A percentile compares a stretch with the other conserved stretches of the same genome.
Evolutionary conservation across 2,329 filamentous ascomycete species (phyloP).

Genomic region (Bipolaris zeicola): DNA sequence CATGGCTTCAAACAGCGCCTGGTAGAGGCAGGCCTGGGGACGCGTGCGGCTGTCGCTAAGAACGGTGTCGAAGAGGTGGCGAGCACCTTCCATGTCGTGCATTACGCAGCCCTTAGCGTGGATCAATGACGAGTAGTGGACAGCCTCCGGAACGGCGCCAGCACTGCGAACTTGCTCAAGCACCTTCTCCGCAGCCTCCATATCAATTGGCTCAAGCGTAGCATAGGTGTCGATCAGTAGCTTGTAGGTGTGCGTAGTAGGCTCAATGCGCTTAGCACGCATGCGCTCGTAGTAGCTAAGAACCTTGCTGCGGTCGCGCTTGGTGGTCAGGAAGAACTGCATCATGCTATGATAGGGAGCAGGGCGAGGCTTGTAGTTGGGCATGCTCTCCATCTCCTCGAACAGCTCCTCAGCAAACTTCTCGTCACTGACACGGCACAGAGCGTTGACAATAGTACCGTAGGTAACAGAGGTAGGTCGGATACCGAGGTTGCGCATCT

Average conservation of each 20-base stretch:
- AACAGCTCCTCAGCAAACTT: conserved; percentile 98
- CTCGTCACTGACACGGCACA: conserved; percentile 96
- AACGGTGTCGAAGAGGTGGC: conserved; percentile 80
- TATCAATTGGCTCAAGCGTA: conserved; percentile 88
- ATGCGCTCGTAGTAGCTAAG: conserved; percentile 94
- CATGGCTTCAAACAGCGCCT: conserved; percentile 96
- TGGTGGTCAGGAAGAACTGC: conserved; percentile 98
- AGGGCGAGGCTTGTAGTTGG: conserved; percentile 97
- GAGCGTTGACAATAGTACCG: conserved; percentile 95
- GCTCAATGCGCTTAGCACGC: conserved; percentile 82
- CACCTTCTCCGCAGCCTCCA: conserved; percentile 83
- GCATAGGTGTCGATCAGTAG: conserved; percentile 94
- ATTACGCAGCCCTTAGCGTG: conserved; percentile 94
- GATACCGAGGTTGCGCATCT: conserved; percentile 92
- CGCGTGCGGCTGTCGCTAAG: conserved; percentile 69
- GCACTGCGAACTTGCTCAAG: conserved; percentile 76
- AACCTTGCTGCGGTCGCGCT: conserved; percentile 93
- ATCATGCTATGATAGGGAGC: conserved; percentile 99
- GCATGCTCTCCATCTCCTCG: conserved; percentile 98
- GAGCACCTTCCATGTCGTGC: conserved; percentile 86
- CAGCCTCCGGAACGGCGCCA: conserved; percentile 81
- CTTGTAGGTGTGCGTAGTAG: conserved; percentile 97
- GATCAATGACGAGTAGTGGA: conserved; percentile 94
- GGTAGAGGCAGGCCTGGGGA: conserved; percentile 85
- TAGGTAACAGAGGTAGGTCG: conserved; percentile 98